phyloP scores from a whole-genome alignment of 306 rosid genomes.

The Spatholobus suberectus region DNA sequence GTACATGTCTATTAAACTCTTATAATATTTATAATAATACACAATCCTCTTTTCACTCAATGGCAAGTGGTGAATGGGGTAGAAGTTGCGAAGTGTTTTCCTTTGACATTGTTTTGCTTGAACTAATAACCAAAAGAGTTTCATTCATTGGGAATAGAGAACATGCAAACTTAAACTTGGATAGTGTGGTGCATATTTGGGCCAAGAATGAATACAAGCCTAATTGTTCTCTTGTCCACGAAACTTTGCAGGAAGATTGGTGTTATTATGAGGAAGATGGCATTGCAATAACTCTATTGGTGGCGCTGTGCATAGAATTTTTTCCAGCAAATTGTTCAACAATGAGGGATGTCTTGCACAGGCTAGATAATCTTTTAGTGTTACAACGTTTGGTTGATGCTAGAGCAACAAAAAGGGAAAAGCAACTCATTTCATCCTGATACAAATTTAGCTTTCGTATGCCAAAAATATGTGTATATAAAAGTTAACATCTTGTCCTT shows the following conservation, averaged over 20 bases:
- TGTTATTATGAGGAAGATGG: too few relatives aligned
- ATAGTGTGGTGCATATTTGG: slow-evolving; percentile 59
- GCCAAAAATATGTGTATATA: not conserved
- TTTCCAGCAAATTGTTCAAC: slow-evolving; percentile 44
- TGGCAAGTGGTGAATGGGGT: too few relatives aligned
- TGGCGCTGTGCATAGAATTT: slow-evolving; percentile 48
- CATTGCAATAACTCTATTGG: slow-evolving; percentile 52
- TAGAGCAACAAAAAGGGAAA: slow-evolving; percentile 47
- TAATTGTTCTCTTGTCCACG: slow-evolving; percentile 56
- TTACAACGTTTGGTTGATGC: slow-evolving; percentile 35
- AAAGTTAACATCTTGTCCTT: not conserved
- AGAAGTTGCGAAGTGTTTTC: too few relatives aligned
- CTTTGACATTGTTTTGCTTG: too few relatives aligned
- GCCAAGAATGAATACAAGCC: slow-evolving; percentile 68
- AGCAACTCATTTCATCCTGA: not conserved
- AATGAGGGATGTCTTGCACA: slow-evolving; percentile 30
- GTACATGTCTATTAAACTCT: too few relatives aligned
- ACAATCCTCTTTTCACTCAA: too few relatives aligned
- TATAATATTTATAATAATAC: too few relatives aligned
- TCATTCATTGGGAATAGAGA: slow-evolving; percentile 25
- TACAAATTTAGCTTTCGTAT: not conserved
- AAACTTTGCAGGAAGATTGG: slow-evolving; percentile 46
- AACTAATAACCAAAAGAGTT: slow-evolving; percentile 56
- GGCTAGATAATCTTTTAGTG: slow-evolving; percentile 30
- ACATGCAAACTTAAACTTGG: slow-evolving; percentile 20